Conservation (phyloP, 2,329 filamentous ascomycete genomes). For the Neonectria hederae region DNA sequence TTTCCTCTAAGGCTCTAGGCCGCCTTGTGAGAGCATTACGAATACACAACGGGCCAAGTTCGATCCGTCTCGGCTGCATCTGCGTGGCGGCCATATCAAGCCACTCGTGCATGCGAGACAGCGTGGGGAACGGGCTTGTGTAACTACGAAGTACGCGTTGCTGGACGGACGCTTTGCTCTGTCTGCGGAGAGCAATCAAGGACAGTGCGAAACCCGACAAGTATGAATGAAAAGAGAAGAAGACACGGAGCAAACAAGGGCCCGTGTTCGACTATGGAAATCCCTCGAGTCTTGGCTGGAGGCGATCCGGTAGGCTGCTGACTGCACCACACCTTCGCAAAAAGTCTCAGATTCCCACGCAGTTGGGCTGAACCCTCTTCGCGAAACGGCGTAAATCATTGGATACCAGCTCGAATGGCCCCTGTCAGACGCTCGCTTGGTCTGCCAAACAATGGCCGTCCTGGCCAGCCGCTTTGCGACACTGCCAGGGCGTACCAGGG, state of each 20-base stretch:
- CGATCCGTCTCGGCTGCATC: slow-evolving; percentile 14
- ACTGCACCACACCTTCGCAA: slow-evolving; percentile 21
- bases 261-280: slow-evolving; percentile 4
- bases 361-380: slow-evolving; percentile 22
- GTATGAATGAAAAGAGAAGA: neutral
- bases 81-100: slow-evolving; percentile 22
- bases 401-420: slow-evolving; percentile 32
- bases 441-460: slow-evolving; percentile 36
- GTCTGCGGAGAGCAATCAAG: slow-evolving; percentile 6
- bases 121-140: slow-evolving; percentile 26
- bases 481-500: neutral
- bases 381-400: slow-evolving; percentile 32
- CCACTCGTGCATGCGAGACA: slow-evolving; percentile 23
- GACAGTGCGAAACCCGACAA: neutral
- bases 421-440: slow-evolving; percentile 37
- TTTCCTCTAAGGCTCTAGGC: neutral
- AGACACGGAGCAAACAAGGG: neutral
- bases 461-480: slow-evolving; percentile 12
- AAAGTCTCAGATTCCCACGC: slow-evolving; percentile 3
- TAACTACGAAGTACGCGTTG: slow-evolving; percentile 4
- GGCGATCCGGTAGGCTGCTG: neutral
- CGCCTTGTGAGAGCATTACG: slow-evolving; percentile 10
- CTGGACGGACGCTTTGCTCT: slow-evolving; percentile 20
- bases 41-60: neutral
- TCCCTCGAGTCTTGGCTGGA: neutral